These are phyloP conservation scores for Trichoderma orchidacearum DNA, from an alignment of 495 filamentous ascomycete genomes.

Conservation along the genomic window DNA sequence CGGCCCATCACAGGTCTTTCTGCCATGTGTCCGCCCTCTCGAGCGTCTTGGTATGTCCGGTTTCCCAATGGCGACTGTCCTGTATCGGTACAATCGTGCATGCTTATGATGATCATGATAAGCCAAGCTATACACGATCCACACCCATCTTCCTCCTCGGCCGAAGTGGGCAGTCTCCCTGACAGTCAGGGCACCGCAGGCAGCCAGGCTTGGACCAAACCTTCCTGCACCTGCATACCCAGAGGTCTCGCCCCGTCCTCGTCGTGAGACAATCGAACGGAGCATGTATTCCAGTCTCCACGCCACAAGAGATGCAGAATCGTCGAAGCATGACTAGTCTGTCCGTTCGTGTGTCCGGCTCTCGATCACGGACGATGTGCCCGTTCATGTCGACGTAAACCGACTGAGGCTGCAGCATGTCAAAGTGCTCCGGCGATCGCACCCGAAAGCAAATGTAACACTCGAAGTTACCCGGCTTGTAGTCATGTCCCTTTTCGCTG, in stretches of 20 bases:
- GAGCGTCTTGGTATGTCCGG: too few relatives aligned
- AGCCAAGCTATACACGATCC: not conserved
- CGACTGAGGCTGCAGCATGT: constrained; percentile 7
- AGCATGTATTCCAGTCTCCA: constrained; percentile 10
- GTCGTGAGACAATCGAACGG: constrained; percentile 9
- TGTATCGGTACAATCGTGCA: too few relatives aligned
- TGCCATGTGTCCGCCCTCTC: too few relatives aligned
- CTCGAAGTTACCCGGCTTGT: constrained; percentile 6
- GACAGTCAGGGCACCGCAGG: constrained; percentile 6
- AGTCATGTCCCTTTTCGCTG: not conserved
- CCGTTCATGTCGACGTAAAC: not conserved
- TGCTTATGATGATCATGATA: too few relatives aligned
- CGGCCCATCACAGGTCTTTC: too few relatives aligned
- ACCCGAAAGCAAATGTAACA: constrained; percentile 12
- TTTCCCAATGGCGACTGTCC: too few relatives aligned
- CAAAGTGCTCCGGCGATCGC: constrained; percentile 9
- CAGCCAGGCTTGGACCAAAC: constrained; percentile 3
- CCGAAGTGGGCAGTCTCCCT: constrained; percentile 5
- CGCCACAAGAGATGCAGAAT: constrained; percentile 14
- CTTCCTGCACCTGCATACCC: constrained; percentile 10
- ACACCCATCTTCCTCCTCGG: constrained; percentile 3
- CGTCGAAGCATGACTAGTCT: constrained; percentile 9
- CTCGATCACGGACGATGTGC: constrained; percentile 3
- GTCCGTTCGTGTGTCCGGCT: not conserved
- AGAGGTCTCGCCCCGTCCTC: constrained; percentile 7